Base-by-base conservation (phyloP, 345 rosid genomes). In the Viola odorata region DNA sequence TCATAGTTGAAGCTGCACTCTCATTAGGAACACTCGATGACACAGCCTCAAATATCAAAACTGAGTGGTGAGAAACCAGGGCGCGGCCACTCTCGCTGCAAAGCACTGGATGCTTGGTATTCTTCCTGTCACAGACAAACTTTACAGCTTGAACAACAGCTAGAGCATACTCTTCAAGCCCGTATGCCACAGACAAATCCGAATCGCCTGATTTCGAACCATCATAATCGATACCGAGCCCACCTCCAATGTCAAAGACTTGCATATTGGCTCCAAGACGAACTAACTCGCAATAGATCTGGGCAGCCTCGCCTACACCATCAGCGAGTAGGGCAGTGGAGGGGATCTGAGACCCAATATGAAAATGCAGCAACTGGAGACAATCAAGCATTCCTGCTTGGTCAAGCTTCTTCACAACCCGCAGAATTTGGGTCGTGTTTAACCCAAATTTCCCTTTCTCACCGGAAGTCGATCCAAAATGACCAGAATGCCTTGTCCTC, bases 381-480 rank as follows among this genome's bases (percentile, higher is more conserved):
- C 92, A 89, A 69, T 85, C 91, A 11, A 89, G 89, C 98, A 92
- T 87, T 9, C 88, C 91, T 0, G 56, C 72, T 54, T 70, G 71
- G 12, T 81, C 61, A 6, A 92, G 89, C 78, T 80, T 81, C 75
- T 60, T 60, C 55, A 87, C 89, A 0, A 92, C 98, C 52, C 92
- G 78, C 57, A 89, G 59, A 55, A 92, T 87, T 81, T 89, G 96
- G 62, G 66, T 66, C 5, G 96, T 85, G 0, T 85, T 89, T 62
- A 92, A 63, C 23, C 98, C 98, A 36, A 92, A 92, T 71, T 92
- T 92, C 50, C 98, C 96, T 57, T 83, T 89, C 80, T 89, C 98
- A n/a, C 98, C 98, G 0, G 96, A 92, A n/a, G 98, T 92, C 1
- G 94, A 82, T 13, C 98, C 96, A 58, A 92, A 92, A 72, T 92